phyloP scores from a whole-genome alignment of 257 asterid species.

The Cordia subcordata region DNA sequence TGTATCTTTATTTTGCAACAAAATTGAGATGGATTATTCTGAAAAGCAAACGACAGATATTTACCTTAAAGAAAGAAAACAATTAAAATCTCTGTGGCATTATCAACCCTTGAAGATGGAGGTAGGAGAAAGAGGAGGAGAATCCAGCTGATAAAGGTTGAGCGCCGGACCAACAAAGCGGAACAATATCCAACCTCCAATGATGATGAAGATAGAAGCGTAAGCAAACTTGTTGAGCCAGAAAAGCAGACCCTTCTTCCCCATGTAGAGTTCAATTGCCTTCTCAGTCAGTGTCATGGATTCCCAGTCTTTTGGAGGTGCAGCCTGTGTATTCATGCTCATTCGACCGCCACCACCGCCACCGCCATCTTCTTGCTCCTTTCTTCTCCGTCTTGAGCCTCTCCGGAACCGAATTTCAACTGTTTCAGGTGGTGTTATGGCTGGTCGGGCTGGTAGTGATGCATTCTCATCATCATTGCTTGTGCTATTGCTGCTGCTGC shows the following conservation, averaged over 20 bases:
- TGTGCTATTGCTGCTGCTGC: slow-evolving; percentile 24
- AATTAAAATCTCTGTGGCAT: too few species aligned
- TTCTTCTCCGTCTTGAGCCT: slow-evolving; percentile 55
- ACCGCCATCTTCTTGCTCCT: slow-evolving; percentile 21
- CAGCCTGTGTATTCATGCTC: slow-evolving; percentile 17
- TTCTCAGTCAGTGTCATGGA: slow-evolving; percentile 67
- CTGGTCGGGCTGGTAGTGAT: slow-evolving; percentile 30
- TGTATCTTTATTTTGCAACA: too few species aligned
- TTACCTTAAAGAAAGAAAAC: too few species aligned
- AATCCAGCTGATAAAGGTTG: slow-evolving; percentile 71
- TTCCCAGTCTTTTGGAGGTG: slow-evolving; percentile 68
- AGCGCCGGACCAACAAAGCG: slow-evolving; percentile 82
- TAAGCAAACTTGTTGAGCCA: slow-evolving; percentile 94
- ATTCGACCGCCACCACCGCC: slow-evolving; percentile 11
- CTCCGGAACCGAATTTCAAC: slow-evolving; percentile 67
- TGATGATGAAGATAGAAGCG: slow-evolving; percentile 75
- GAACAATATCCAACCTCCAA: slow-evolving; percentile 85
- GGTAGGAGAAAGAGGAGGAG: slow-evolving; percentile 68
- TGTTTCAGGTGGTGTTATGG: slow-evolving; percentile 42
- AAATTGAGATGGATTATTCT: too few species aligned
- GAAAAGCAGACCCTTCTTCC: slow-evolving; percentile 67
- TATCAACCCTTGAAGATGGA: slow-evolving; percentile 46
- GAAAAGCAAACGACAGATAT: too few species aligned
- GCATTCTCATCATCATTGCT: slow-evolving; percentile 23
- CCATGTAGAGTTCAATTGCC: slow-evolving; percentile 66